Conservation (phyloP, 352 stramenopile genomes). For the Nothophytophthora sp. region DNA sequence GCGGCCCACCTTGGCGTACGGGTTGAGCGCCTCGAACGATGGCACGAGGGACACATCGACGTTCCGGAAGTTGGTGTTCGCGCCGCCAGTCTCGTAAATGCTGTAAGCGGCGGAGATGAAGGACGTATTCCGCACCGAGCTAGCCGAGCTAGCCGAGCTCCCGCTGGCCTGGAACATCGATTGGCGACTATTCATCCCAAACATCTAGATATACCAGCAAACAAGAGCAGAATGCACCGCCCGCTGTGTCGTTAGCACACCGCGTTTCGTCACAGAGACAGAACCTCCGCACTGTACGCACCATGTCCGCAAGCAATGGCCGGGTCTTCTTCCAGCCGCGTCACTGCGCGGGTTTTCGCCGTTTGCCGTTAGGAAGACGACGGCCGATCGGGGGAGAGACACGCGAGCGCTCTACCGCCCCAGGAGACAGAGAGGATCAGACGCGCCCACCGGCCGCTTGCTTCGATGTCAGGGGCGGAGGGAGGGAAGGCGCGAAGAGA, state of each 20-base stretch:
- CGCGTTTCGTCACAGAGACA: not conserved
- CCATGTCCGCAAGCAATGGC: too few relatives aligned
- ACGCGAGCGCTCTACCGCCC: too few relatives aligned
- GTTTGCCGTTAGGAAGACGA: too few relatives aligned
- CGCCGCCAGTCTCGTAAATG: slow-evolving; percentile 31
- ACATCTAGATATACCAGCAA: slow-evolving; percentile 28
- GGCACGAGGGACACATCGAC: slow-evolving; percentile 55
- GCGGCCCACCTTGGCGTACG: slow-evolving; percentile 59
- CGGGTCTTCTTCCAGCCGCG: too few relatives aligned
- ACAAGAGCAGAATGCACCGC: slow-evolving; percentile 1
- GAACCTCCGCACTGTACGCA: not conserved
- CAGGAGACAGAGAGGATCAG: too few relatives aligned
- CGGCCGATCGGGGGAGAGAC: too few relatives aligned
- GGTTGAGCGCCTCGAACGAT: slow-evolving; percentile 76
- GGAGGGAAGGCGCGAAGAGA: too few relatives aligned
- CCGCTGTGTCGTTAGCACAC: not conserved
- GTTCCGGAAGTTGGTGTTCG: slow-evolving; percentile 36
- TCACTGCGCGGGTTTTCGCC: too few relatives aligned
- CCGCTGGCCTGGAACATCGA: slow-evolving; percentile 33
- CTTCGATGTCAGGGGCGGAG: too few relatives aligned
- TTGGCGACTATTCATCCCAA: slow-evolving; percentile 33
- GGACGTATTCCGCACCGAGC: slow-evolving; percentile 25
- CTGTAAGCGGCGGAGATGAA: slow-evolving; percentile 41
- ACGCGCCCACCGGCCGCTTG: too few relatives aligned
- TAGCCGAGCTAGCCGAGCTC: slow-evolving; percentile 10